A percentile compares a stretch with the other conserved stretches of the same genome.
Conservation (phyloP, 140 eudicot species). For the Anethum foeniculum region DNA sequence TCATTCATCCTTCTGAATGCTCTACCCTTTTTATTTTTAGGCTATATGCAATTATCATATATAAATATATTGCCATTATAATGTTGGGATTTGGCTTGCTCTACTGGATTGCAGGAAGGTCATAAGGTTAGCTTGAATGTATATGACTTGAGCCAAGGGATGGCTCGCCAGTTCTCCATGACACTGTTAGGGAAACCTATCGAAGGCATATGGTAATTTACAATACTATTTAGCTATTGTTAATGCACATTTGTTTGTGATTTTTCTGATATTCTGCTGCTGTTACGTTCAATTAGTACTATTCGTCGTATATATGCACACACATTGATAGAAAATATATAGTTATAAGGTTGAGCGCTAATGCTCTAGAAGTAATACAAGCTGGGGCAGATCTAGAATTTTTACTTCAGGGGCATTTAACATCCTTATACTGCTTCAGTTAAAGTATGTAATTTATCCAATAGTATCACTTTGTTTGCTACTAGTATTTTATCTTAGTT, state of each 20-base stretch:
- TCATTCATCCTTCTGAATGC: background rate
- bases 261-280: background rate
- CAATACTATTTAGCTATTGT: background rate
- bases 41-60: background rate
- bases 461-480: too few species aligned
- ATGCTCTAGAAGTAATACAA: too few species aligned
- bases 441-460: too few species aligned
- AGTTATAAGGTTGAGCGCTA: too few species aligned
- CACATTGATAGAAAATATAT: too few species aligned
- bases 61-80: background rate
- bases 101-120: conserved; percentile 42
- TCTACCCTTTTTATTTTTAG: background rate
- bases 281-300: background rate
- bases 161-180: conserved; percentile 71
- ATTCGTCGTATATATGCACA: too few species aligned
- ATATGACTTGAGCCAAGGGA: conserved; percentile 86
- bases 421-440: too few species aligned
- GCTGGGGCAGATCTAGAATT: too few species aligned
- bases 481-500: background rate
- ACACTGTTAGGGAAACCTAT: conserved; percentile 78
- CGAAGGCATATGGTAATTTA: conserved; percentile 78
- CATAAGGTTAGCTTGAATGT: conserved; percentile 70
- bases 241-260: background rate
- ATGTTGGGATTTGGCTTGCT: background rate
- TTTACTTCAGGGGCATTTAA: too few species aligned